These are phyloP conservation scores for Podila horticola DNA, from an alignment of 192 early-diverging fungal genomes.

Conservation along the genomic window DNA sequence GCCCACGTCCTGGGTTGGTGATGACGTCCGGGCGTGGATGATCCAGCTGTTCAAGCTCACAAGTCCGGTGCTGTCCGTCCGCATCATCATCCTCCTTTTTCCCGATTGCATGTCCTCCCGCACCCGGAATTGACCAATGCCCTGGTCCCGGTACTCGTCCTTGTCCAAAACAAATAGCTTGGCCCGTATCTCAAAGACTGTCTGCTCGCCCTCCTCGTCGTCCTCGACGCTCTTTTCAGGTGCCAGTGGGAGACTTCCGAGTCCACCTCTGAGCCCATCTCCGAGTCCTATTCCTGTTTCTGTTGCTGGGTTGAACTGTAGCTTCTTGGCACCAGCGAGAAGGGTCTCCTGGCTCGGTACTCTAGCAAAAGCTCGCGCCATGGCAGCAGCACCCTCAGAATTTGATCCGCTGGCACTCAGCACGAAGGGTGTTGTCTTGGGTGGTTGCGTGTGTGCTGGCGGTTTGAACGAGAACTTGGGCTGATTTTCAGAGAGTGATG, in stretches of 20 bases:
- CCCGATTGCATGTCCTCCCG: conserved; percentile 13
- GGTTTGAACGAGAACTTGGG: too few relatives aligned
- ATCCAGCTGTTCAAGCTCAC: conserved; percentile 19
- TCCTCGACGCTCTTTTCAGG: conserved; percentile 9
- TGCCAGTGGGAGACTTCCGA: conserved; percentile 3
- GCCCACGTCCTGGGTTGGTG: too few relatives aligned
- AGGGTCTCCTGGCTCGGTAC: too few relatives aligned
- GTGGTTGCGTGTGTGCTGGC: too few relatives aligned
- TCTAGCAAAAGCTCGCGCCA: too few relatives aligned
- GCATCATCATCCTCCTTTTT: conserved; percentile 35
- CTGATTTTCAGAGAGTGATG: neutral
- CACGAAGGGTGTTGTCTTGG: too few relatives aligned
- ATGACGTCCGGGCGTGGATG: too few relatives aligned
- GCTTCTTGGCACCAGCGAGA: too few relatives aligned
- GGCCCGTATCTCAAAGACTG: conserved; percentile 24
- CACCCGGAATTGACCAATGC: conserved; percentile 36
- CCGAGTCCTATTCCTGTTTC: too few relatives aligned
- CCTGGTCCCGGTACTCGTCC: conserved; percentile 8
- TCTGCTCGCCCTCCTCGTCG: conserved; percentile 25
- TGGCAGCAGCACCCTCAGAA: too few relatives aligned
- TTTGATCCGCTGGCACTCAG: too few relatives aligned
- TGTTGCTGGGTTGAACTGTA: too few relatives aligned
- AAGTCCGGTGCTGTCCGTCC: conserved; percentile 8
- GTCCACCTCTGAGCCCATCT: neutral
- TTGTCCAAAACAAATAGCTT: conserved; percentile 13